Percentiles rank a stretch among this genome's conserved stretches.
phyloP scores from a whole-genome alignment of 306 rosid species.

The Medicago arabica region DNA sequence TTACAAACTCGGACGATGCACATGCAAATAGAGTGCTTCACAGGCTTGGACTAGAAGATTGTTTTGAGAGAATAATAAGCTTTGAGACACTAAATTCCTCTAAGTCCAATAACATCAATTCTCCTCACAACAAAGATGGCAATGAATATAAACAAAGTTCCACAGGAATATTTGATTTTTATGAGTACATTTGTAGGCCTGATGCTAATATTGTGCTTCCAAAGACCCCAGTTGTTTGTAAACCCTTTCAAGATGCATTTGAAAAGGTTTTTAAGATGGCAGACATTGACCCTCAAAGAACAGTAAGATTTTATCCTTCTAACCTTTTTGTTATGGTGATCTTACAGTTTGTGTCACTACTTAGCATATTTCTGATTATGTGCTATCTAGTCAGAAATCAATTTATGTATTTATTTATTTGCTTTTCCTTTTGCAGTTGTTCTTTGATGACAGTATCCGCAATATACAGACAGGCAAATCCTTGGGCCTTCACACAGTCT shows the following conservation, averaged over 20 bases:
- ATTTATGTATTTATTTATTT: not conserved
- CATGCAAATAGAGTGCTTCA: conserved; percentile 70
- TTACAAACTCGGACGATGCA: conserved; percentile 69
- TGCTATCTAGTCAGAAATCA: conserved; percentile 1
- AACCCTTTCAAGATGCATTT: conserved; percentile 72
- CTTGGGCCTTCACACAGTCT: conserved; percentile 72
- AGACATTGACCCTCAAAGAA: conserved; percentile 67
- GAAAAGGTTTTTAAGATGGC: conserved; percentile 67
- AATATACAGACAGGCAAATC: conserved; percentile 68
- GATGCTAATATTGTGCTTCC: conserved; percentile 55
- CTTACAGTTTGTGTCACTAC: not conserved
- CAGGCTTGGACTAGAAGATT: conserved; percentile 88
- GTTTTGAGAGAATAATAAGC: conserved; percentile 76
- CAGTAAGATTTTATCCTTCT: no score
- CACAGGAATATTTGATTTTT: conserved; percentile 44
- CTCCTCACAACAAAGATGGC: conserved; percentile 32
- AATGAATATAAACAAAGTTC: conserved; percentile 28
- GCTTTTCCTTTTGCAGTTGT: conserved; percentile 60
- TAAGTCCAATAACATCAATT: conserved; percentile 11
- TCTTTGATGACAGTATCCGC: conserved; percentile 81
- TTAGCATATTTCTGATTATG: conserved; percentile 11
- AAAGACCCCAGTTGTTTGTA: conserved; percentile 71
- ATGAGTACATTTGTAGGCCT: conserved; percentile 48
- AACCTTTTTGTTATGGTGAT: no score
- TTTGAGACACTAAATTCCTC: conserved; percentile 80